Evolutionary conservation across 208 protist species (phyloP), one percentile per base, ranked within the genome.

Genomic region (Tritrichomonas musculus): DNA sequence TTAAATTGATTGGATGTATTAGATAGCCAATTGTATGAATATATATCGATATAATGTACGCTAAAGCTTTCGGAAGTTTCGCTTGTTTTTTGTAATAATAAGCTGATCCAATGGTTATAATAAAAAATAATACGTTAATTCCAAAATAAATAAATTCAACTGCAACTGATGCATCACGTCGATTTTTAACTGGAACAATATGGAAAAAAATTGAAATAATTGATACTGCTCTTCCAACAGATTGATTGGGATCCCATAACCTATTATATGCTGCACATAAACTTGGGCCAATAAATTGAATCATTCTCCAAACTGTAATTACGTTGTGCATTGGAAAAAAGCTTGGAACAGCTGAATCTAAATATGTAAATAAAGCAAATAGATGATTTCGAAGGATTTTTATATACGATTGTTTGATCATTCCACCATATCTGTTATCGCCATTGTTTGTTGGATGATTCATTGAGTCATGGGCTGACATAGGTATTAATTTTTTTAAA

Each of bases 1-100:
- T n/a, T n/a, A n/a, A n/a, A n/a, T n/a, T n/a, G n/a, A n/a, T n/a
- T n/a, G 73, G 73, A 82, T 82, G 73, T 82, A 82, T 50, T 22
- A 50, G 25, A 82, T 82, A 82, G 20, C 73, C 73, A 50, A 82
- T 30, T 50, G 73, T 82, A 50, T 44, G 27, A n/a, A 82, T 25
- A 20, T 50, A 50, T 50, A 82, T 30, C 4, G 33, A 82, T 3
- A 82, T 82, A 39, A 82, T 30, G 30, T n/a, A 4, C 4, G 73
- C 39, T 20, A 82, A 20, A 30, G 33, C 33, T 47, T 82, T 39
- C 3, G 73, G 73, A 50, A 82, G 49, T 82, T 82, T 82, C 1
- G 73, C 73, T 30, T 82, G 47, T 50, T 50, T 30, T 25, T 82
- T 82, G 41, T 82, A 82, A 82, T 82, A 82, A 50, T 50, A 82